Percentiles rank a stretch among this genome's conserved stretches.
These are phyloP conservation scores for Millerozyma acaciae DNA, from an alignment of 805 yeast species.

Conservation along the genomic window DNA sequence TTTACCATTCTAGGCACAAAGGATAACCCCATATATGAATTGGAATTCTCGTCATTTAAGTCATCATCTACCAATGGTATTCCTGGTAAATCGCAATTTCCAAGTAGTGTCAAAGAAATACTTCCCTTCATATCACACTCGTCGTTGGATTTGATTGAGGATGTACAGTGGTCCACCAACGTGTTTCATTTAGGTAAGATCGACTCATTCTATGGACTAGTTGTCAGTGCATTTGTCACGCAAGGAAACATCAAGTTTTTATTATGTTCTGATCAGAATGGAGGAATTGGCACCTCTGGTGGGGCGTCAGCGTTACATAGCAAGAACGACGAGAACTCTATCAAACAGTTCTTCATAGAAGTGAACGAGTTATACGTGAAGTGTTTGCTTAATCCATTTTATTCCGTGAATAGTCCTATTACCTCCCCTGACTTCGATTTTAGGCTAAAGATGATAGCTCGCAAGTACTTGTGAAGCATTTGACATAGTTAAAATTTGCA, in stretches of 20 bases:
- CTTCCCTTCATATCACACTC: slow-evolving; percentile 88
- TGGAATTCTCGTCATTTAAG: slow-evolving; percentile 75
- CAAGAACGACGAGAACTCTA: slow-evolving; percentile 58
- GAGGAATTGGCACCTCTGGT: slow-evolving; percentile 50
- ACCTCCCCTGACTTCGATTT: slow-evolving; percentile 71
- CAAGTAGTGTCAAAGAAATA: slow-evolving; percentile 69
- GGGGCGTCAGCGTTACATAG: slow-evolving; percentile 6
- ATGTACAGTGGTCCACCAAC: slow-evolving; percentile 73
- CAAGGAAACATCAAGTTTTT: slow-evolving; percentile 84
- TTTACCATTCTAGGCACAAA: slow-evolving; percentile 83
- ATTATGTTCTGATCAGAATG: slow-evolving; percentile 41
- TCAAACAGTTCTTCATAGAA: slow-evolving; percentile 80
- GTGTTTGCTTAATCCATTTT: slow-evolving; percentile 82
- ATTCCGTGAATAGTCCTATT: slow-evolving; percentile 70
- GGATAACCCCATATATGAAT: slow-evolving; percentile 83
- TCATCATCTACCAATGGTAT: slow-evolving; percentile 10
- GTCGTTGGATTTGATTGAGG: slow-evolving; percentile 87
- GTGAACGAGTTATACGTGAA: slow-evolving; percentile 86
- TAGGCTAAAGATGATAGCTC: slow-evolving; percentile 66
- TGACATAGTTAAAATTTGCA: neutral
- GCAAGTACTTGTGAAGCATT: slow-evolving; percentile 56
- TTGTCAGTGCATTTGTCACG: slow-evolving; percentile 81
- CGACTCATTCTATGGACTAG: slow-evolving; percentile 81
- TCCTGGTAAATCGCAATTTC: slow-evolving; percentile 57
- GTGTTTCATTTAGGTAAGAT: slow-evolving; percentile 68